phyloP scores from a whole-genome alignment of 352 stramenopile species.

The Saprolegnia diclina region DNA sequence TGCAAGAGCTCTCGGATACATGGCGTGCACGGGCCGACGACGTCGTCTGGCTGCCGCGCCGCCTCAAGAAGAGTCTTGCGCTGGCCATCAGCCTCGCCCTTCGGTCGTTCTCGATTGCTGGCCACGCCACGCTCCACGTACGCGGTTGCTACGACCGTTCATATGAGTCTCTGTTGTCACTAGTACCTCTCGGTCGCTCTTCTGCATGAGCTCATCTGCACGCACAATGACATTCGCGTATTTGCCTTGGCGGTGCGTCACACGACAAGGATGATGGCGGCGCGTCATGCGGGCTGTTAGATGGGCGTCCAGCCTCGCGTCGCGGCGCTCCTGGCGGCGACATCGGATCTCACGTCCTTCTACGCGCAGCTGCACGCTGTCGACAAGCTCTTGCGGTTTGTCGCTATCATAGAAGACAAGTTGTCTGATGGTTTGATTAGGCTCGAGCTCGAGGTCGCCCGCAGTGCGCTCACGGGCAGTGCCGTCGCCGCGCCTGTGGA shows the following conservation, averaged over 20 bases:
- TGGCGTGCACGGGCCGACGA: not conserved
- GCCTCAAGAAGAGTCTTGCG: not conserved
- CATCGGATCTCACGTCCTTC: not conserved
- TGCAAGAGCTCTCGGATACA: no score
- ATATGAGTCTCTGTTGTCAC: not conserved
- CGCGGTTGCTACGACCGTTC: not conserved
- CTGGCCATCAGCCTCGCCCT: not conserved
- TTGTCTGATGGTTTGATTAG: not conserved
- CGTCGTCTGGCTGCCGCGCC: not conserved
- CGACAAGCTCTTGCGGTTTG: not conserved
- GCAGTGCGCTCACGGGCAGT: no score
- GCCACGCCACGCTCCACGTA: not conserved
- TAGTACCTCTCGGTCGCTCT: conserved; percentile 14
- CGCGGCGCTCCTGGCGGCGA: not conserved
- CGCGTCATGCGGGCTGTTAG: not conserved
- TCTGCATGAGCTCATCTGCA: not conserved
- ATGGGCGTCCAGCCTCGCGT: no score
- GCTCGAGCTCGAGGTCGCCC: no score
- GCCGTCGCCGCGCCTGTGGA: no score
- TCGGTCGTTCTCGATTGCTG: not conserved
- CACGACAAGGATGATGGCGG: not conserved
- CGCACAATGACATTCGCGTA: conserved; percentile 14
- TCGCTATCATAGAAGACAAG: not conserved
- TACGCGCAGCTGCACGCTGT: not conserved
- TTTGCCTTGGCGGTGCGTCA: not conserved